Conservation (phyloP, 306 rosid species). For the Pterocarpus macrocarpus region DNA sequence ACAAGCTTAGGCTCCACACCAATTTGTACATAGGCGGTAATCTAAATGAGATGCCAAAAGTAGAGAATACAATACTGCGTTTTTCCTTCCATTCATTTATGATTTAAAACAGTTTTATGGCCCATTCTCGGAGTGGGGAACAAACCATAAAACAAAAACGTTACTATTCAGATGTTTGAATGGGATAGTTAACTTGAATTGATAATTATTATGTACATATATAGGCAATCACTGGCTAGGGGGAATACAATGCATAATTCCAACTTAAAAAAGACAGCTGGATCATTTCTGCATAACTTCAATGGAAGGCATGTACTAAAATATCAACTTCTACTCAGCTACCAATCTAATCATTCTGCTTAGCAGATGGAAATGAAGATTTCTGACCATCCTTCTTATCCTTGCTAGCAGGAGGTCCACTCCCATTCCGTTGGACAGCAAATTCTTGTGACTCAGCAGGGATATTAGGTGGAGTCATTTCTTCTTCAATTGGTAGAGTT, state of each 20-base stretch:
- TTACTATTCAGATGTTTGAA: conserved; percentile 1
- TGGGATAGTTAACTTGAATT: conserved; percentile 38
- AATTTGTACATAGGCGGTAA: not conserved
- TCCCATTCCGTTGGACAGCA: conserved; percentile 62
- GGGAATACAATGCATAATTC: conserved; percentile 59
- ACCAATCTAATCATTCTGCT: conserved; percentile 55
- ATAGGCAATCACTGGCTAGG: conserved; percentile 15
- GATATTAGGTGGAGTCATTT: conserved; percentile 53
- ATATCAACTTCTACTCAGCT: conserved; percentile 46
- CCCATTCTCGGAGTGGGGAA: conserved; percentile 31
- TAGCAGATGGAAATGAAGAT: conserved; percentile 56
- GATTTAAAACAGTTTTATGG: not conserved
- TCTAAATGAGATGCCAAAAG: not conserved
- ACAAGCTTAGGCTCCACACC: not conserved
- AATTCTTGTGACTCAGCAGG: conserved; percentile 71
- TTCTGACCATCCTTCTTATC: conserved; percentile 70
- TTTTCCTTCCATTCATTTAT: not conserved
- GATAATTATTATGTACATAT: conserved; percentile 42
- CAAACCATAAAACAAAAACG: not conserved
- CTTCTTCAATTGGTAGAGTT: conserved; percentile 91
- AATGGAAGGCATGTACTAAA: conserved; percentile 37
- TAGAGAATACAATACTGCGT: not conserved
- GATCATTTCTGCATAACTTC: conserved; percentile 53
- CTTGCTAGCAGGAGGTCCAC: conserved; percentile 59
- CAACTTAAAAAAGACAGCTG: conserved; percentile 87